Percentiles rank a stretch among this genome's conserved stretches.
Conservation (phyloP, 441 rosid species). For the Biscutella auriculata region DNA sequence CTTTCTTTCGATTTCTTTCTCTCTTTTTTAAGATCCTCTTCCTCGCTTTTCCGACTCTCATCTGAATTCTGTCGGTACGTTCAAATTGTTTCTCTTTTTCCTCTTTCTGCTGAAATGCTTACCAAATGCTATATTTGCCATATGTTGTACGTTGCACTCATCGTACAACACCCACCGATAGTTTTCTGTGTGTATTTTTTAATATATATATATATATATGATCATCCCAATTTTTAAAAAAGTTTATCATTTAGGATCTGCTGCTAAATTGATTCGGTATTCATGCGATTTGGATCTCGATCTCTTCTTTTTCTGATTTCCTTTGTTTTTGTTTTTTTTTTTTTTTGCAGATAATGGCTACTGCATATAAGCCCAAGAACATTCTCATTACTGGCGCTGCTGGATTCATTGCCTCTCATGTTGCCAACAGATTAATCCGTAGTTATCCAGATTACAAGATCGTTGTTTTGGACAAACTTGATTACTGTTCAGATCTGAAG, state of each 20-base stretch:
- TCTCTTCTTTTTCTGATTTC: not conserved
- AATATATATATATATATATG: no score
- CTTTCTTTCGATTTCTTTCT: not conserved
- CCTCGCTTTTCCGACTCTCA: not conserved
- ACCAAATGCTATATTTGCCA: not conserved
- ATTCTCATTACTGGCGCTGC: constrained; percentile 94
- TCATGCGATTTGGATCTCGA: constrained; percentile 25
- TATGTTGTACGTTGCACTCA: constrained; percentile 13
- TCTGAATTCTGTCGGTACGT: constrained; percentile 23
- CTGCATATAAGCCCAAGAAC: constrained; percentile 65
- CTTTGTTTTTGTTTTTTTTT: not conserved
- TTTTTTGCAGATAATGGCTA: constrained; percentile 25
- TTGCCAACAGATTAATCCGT: constrained; percentile 55
- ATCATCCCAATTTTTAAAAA: not conserved
- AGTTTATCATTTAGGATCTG: not conserved
- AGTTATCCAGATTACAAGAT: constrained; percentile 79
- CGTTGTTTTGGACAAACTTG: constrained; percentile 87
- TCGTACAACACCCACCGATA: not conserved
- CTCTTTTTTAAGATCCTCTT: constrained; percentile 11
- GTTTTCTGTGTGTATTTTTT: not conserved
- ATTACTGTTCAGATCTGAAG: constrained; percentile 81
- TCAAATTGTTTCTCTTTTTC: constrained; percentile 5
- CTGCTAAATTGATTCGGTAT: no score
- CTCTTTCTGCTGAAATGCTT: not conserved
- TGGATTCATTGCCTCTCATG: constrained; percentile 73